phyloP scores from a whole-genome alignment of 2,329 filamentous ascomycete species.

The Ustilaginoidea virens region DNA sequence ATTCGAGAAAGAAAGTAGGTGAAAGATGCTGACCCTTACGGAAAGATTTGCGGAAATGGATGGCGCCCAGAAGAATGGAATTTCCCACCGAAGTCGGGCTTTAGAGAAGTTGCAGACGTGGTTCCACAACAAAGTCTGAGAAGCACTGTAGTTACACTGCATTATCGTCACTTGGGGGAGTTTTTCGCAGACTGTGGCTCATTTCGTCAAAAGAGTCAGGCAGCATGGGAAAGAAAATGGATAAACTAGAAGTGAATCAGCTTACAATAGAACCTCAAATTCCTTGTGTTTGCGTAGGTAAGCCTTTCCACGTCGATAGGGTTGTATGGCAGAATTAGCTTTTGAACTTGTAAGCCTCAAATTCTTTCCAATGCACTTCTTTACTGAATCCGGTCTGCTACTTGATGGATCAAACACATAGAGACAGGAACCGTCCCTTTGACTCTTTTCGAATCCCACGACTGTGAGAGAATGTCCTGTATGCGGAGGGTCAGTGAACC shows the following conservation, averaged over 20 bases:
- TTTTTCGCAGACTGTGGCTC: too few relatives aligned
- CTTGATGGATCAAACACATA: constrained; percentile 84
- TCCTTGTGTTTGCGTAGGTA: constrained; percentile 57
- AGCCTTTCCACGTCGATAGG: constrained; percentile 54
- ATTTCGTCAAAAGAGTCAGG: neutral
- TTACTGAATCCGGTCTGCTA: constrained; percentile 49
- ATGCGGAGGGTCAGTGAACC: too few relatives aligned
- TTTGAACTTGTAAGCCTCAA: constrained; percentile 26
- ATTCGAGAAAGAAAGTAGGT: too few relatives aligned
- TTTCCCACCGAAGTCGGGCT: constrained; percentile 84
- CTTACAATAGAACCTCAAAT: constrained; percentile 67
- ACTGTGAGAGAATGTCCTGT: constrained; percentile 80
- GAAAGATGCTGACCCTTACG: constrained; percentile 2
- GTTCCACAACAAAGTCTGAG: constrained; percentile 28
- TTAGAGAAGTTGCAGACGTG: constrained; percentile 73
- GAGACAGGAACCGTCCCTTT: constrained; percentile 49
- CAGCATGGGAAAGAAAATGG: neutral
- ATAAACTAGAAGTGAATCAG: neutral
- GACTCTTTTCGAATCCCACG: constrained; percentile 61
- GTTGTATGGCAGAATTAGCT: constrained; percentile 37
- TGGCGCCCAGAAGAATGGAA: constrained; percentile 70
- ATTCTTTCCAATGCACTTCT: constrained; percentile 35
- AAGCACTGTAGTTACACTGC: too few relatives aligned
- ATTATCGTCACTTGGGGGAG: too few relatives aligned
- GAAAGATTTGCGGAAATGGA: constrained; percentile 83